These are phyloP conservation scores for Jasminum sambac DNA, from an alignment of 257 asterid genomes.

Conservation along the genomic window DNA sequence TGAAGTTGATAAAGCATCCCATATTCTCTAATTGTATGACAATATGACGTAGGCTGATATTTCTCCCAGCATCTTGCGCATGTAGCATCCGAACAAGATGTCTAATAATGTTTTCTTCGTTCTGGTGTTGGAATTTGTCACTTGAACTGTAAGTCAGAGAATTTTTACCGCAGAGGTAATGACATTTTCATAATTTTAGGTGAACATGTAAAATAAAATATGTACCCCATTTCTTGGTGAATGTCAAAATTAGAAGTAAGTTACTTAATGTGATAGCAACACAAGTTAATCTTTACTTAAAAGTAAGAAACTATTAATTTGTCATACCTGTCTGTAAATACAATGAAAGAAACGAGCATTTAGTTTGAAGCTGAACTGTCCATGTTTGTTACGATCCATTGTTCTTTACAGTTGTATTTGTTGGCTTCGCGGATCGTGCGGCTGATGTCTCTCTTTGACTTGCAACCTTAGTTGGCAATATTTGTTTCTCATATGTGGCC, in stretches of 20 bases:
- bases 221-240: too few relatives aligned
- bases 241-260: not conserved
- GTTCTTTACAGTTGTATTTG: not conserved
- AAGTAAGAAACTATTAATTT: not conserved
- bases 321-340: too few relatives aligned
- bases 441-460: not conserved
- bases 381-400: not conserved
- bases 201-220: not conserved
- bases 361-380: not conserved
- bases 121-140: constrained; percentile 85
- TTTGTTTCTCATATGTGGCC: constrained; percentile 13
- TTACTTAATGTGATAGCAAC: too few relatives aligned
- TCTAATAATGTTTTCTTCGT: constrained; percentile 21
- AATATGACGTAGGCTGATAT: constrained; percentile 58
- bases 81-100: not conserved
- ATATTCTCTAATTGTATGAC: constrained; percentile 67
- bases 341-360: too few relatives aligned
- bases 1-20: constrained; percentile 89
- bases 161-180: not conserved
- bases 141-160: constrained; percentile 72
- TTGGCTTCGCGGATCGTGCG: not conserved
- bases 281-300: not conserved
- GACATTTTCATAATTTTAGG: not conserved
- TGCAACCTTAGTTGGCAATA: constrained; percentile 3
- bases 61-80: not conserved